A percentile compares a stretch with the other conserved stretches of the same genome.
Evolutionary conservation across 2,329 filamentous ascomycete genomes (phyloP).

Genomic region (Fusarium vanettenii): DNA sequence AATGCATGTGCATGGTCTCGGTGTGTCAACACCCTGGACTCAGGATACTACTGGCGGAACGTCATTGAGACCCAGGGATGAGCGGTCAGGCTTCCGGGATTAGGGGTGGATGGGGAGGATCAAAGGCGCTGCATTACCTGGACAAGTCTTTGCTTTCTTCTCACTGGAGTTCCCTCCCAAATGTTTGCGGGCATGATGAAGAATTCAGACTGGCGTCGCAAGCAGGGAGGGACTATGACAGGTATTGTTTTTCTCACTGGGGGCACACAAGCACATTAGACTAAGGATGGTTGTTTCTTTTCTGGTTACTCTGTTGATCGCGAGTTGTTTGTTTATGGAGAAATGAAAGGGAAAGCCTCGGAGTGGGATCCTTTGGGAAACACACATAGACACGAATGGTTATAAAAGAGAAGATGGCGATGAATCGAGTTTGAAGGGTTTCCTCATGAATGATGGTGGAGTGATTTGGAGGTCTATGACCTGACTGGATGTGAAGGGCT

Average conservation of each 20-base stretch:
- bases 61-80: slow-evolving; percentile 7
- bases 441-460: neutral
- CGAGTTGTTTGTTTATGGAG: slow-evolving; percentile 27
- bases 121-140: slow-evolving; percentile 27
- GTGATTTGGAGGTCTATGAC: neutral
- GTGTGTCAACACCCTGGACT: slow-evolving; percentile 8
- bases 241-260: slow-evolving; percentile 39
- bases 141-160: slow-evolving; percentile 32
- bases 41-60: slow-evolving; percentile 13
- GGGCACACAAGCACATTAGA: slow-evolving; percentile 46
- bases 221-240: slow-evolving; percentile 40
- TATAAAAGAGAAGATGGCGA: slow-evolving; percentile 22
- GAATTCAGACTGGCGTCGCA: slow-evolving; percentile 18
- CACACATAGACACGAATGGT: slow-evolving; percentile 36
- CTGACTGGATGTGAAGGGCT: neutral
- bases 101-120: slow-evolving; percentile 34
- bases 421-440: slow-evolving; percentile 17
- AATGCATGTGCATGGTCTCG: slow-evolving; percentile 11
- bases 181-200: slow-evolving; percentile 10
- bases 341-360: slow-evolving; percentile 32
- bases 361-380: slow-evolving; percentile 29
- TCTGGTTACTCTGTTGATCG: slow-evolving; percentile 43
- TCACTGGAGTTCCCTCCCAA: slow-evolving; percentile 23
- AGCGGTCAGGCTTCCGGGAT: slow-evolving; percentile 19
- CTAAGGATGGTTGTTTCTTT: slow-evolving; percentile 44